phyloP scores from a whole-genome alignment of 192 early-diverging fungal genomes.

The Coemansia sp. region DNA sequence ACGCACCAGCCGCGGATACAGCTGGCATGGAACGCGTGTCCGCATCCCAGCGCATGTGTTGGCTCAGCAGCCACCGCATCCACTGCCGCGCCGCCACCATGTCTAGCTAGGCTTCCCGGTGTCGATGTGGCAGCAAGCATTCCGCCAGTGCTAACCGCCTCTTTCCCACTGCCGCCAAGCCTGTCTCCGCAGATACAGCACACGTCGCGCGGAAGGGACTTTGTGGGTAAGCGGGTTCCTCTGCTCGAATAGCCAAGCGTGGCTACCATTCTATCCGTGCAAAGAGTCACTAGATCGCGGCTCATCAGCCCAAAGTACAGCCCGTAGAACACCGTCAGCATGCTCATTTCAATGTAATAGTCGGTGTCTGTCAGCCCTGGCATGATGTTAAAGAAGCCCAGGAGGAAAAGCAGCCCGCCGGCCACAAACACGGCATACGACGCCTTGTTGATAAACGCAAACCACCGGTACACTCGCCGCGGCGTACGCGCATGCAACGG shows the following conservation, averaged over 20 bases:
- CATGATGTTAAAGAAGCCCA: slow-evolving; percentile 44
- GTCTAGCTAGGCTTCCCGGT: not conserved
- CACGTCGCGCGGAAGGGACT: slow-evolving; percentile 29
- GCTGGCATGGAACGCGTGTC: slow-evolving; percentile 55
- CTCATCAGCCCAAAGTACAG: slow-evolving; percentile 55
- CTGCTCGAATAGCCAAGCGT: slow-evolving; percentile 44
- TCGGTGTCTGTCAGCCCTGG: slow-evolving; percentile 50
- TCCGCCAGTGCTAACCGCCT: not conserved
- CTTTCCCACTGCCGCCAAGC: slow-evolving; percentile 6
- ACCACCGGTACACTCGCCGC: slow-evolving; percentile 54
- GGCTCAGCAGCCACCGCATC: slow-evolving; percentile 21
- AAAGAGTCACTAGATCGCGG: slow-evolving; percentile 51
- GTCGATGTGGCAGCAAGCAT: not conserved
- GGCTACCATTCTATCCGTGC: slow-evolving; percentile 52
- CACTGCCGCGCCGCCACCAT: not conserved
- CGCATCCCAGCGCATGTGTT: slow-evolving; percentile 38
- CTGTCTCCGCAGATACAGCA: slow-evolving; percentile 50
- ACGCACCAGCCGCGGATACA: slow-evolving; percentile 61
- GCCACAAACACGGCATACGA: slow-evolving; percentile 43
- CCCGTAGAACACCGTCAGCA: slow-evolving; percentile 46
- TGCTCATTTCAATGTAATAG: slow-evolving; percentile 22
- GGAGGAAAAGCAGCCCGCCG: slow-evolving; percentile 29
- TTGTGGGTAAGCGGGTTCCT: slow-evolving; percentile 31
- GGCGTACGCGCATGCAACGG: slow-evolving; percentile 45
- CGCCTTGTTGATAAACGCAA: slow-evolving; percentile 49